Conservation (phyloP, 2,329 filamentous ascomycete species). For the Venturia carpophila region DNA sequence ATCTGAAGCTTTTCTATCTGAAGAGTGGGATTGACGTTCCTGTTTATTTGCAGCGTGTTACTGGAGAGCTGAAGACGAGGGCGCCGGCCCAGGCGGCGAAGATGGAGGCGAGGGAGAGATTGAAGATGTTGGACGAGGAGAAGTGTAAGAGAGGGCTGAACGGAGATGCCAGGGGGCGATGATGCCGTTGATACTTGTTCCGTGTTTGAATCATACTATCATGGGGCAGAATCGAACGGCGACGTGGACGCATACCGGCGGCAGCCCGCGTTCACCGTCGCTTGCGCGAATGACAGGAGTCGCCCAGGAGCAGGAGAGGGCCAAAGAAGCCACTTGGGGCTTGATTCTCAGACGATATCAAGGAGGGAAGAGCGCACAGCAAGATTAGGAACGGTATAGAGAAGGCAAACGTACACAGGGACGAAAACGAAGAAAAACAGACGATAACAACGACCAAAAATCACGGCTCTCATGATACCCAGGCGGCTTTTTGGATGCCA, state of each 20-base stretch:
- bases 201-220: neutral
- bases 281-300: neutral
- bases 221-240: no score
- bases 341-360: no score
- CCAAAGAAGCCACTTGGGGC: neutral
- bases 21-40: slow-evolving; percentile 90
- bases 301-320: neutral
- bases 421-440: neutral
- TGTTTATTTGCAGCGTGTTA: slow-evolving; percentile 78
- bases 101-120: slow-evolving; percentile 16
- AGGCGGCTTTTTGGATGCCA: neutral
- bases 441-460: slow-evolving; percentile 1
- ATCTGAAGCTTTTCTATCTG: slow-evolving; percentile 83
- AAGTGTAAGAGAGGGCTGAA: slow-evolving; percentile 4
- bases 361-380: neutral
- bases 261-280: neutral
- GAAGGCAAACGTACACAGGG: neutral
- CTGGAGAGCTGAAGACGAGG: slow-evolving; percentile 79
- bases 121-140: slow-evolving; percentile 16
- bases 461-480: slow-evolving; percentile 2
- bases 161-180: neutral
- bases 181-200: neutral
- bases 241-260: neutral
- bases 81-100: slow-evolving; percentile 54
- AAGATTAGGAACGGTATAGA: neutral